Base-by-base conservation (phyloP, 768 basidiomycete genomes). In the Roridomyces roridus region DNA sequence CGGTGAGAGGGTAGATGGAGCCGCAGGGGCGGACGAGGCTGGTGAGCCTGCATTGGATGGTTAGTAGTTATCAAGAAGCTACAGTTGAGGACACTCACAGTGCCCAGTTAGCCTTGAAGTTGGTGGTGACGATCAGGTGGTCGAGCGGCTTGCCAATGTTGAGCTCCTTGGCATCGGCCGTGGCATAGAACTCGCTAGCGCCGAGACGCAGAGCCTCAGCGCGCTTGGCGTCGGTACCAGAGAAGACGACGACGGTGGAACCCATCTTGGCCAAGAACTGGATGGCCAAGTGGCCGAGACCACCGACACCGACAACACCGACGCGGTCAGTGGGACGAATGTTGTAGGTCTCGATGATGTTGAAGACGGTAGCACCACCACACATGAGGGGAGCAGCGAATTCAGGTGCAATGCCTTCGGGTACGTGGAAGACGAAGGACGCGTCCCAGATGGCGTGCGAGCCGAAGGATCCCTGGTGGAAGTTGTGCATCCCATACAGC, bases 111-210 rank as follows among this genome's bases (percentile, higher is more conserved):
- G 31, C 31, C 31, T 34, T 34, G 31, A 34, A 34, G 31, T 34
- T 34, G 31, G 31, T 34, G 31, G 31, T 34, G 31, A 34, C 31
- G 26, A 55, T 58, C 35, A 62, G 23, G n/a, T 55, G 34, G 14
- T 25, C 21, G 18, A 62, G 43, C n/a, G 74, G 49, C 8, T 60
- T 61, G 20, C 64, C 62, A 7, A 71, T 57, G 1, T 73, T 64
- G 20, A 76, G 62, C 11, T 55, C 52, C 21, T 41, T 63, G 3
- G 18, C 55, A 11, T 63, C 68, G 46, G 41, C 70, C 14, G 67
- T 73, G 14, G 66, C 64, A 36, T 74, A 70, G 46, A 74, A 75
- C 49, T 75, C 74, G 11, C 50, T 60, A 1, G 74, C 74, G 7
- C 74, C 74, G 0, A 75, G 63, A 18, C 42, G 49, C 49, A 35